Base-by-base conservation (phyloP, 2,329 filamentous ascomycete genomes). In the Paraphoma sp. region DNA sequence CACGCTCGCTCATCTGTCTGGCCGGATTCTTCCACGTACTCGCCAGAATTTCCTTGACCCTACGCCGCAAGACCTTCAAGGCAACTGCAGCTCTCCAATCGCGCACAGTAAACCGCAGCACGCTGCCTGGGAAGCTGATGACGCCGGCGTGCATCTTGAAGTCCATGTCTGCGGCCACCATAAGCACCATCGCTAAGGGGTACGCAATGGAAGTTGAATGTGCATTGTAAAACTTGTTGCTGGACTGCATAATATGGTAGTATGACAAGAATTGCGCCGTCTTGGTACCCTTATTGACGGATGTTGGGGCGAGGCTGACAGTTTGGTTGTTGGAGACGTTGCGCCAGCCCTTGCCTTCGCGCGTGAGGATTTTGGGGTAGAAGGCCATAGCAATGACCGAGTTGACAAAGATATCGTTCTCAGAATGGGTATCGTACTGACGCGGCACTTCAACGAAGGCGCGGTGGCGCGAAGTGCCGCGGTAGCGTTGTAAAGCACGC, bases 221-320 rank as follows among this genome's bases (percentile, higher is more conserved):
- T 0, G 95, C 95, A 63, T 97, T 96, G 64, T 94, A 92, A 68
- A 90, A 89, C 58, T 84, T 85, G 84, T 88, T 91, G 79, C 81
- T 93, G 2, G 90, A 90, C 76, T 97, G 93, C 92, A 98, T 96
- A 62, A 98, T 97, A 74, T 96, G 91, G 79, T 98, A 98, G 76
- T 97, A 99, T 0, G 91, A 95, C 44, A 99, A 80, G 87, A 92
- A 98, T 70, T 88, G 89, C 40, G 93, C 80, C 5, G 63, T 67
- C 12, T 61, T 89, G 1, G 65, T 65, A 17, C 63, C 85, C 71
- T 93, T 93, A 76, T 98, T 98, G 63, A 99, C 91, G 1, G 92
- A 96, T 0, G 89, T 91, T 0, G 93, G 91, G 65, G 96, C 92
- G 17, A 99, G 81, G 54, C 88, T 92, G 65, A 99, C 93, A 44